Evolutionary conservation across 1,139 yeast species (phyloP).

Genomic region (Diutina sp.): DNA sequence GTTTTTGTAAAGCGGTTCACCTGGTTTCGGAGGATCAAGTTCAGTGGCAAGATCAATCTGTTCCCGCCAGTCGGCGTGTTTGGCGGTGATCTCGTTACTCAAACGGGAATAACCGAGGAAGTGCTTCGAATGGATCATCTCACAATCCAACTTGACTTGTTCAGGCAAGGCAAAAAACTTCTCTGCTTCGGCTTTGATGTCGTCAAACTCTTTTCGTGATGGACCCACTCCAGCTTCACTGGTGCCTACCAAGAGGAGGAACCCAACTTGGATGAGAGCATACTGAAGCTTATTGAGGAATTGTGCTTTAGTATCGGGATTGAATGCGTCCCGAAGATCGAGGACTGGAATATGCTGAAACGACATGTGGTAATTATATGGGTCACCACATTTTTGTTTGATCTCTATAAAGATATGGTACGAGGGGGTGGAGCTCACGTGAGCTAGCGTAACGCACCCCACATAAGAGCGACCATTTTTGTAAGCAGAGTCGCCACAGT

Average conservation of each 20-base stretch:
- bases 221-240: constrained; percentile 17
- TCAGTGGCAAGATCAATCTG: constrained; percentile 60
- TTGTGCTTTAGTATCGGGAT: constrained; percentile 26
- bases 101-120: constrained; percentile 55
- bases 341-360: constrained; percentile 17
- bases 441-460: not conserved
- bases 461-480: not conserved
- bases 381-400: not conserved
- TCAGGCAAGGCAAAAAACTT: constrained; percentile 43
- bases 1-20: constrained; percentile 39
- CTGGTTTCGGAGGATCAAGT: constrained; percentile 31
- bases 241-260: constrained; percentile 39
- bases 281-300: constrained; percentile 34
- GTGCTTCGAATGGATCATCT: constrained; percentile 53
- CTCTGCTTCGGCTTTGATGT: constrained; percentile 28
- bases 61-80: constrained; percentile 50
- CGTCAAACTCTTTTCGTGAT: constrained; percentile 19
- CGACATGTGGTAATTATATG: not conserved
- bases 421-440: not conserved
- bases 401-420: not conserved
- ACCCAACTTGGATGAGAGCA: constrained; percentile 52
- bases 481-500: not conserved
- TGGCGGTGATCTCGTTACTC: constrained; percentile 57
- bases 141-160: constrained; percentile 36
- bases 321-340: constrained; percentile 19